Evolutionary conservation across 129 eudicot species (phyloP), one percentile per base, ranked within the genome.

Genomic region (Heracleum sosnowskyi): DNA sequence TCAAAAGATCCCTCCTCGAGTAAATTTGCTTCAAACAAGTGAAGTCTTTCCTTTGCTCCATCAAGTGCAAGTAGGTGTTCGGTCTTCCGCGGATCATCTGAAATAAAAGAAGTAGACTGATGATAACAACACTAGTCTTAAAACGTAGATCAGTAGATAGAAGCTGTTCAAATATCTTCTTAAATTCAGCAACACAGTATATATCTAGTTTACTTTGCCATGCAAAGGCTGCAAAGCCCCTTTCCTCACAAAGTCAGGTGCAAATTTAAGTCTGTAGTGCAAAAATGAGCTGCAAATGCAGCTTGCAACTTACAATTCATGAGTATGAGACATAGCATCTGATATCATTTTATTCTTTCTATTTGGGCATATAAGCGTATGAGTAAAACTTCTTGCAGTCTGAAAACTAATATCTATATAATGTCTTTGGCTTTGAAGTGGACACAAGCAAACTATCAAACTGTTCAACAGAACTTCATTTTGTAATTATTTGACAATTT

Each of bases 31-130:
- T 86, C 81, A 71, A 86, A 81, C 68, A 88, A 71, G 15, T 76
- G 81, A 24, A 88, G 81, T 35, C 88, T 83, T 80, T 88, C 89
- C 44, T 79, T 82, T 22, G 92, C 92, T 79, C 92, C 89, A 75
- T 83, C 83, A 57, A 88, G 80, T 24, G 86, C 77, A 75, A 77
- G 88, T 28, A 88, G 76, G 82, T 88, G 89, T 22, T 88, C 80
- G 7, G 84, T 82, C 77, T 77, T 83, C 62, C 49, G 77, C 46
- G 86, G 86, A 79, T 88, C 89, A 69, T 82, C 92, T 88, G 80
- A 83, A 5, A 68, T 36, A 57, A 16, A 41, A 69, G 55, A 44
- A 33, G 20, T 74, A 63, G 2, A 24, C 20, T 29, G 46, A 76
- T 18, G 26, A 36, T 34, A 18, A 53, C 63, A 60, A 70, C 34